Evolutionary conservation across 805 yeast genomes (phyloP).

Genomic region (Lipomyces sp.): DNA sequence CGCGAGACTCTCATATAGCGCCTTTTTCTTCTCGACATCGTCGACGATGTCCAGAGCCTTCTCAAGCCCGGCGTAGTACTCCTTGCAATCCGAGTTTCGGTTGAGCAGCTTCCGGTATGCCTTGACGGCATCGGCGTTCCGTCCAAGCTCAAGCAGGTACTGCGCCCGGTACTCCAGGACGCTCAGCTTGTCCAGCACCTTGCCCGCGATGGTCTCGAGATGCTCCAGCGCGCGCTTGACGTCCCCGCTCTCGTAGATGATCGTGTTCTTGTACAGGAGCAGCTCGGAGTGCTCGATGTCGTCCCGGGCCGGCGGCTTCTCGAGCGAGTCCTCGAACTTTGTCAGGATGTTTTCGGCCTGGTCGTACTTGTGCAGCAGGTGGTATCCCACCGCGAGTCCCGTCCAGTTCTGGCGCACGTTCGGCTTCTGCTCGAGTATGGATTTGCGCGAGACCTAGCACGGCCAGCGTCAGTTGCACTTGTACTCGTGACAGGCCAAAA

Average conservation of each 20-base stretch:
- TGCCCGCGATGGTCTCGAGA: conserved; percentile 49
- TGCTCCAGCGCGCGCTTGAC: conserved; percentile 60
- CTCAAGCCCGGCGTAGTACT: conserved; percentile 67
- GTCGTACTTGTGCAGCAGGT: conserved; percentile 61
- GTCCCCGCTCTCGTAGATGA: conserved; percentile 63
- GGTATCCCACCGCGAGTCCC: conserved; percentile 79
- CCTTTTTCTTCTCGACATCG: conserved; percentile 45
- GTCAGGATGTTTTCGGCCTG: conserved; percentile 69
- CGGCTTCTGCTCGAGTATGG: conserved; percentile 65
- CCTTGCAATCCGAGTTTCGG: conserved; percentile 78
- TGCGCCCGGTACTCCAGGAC: conserved; percentile 65
- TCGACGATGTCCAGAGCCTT: conserved; percentile 54
- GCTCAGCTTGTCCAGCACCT: conserved; percentile 57
- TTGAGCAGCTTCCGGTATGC: conserved; percentile 66
- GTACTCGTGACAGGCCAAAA: neutral
- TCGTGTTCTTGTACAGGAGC: conserved; percentile 63
- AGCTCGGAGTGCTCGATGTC: conserved; percentile 79
- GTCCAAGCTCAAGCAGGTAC: conserved; percentile 57
- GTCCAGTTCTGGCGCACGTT: conserved; percentile 92
- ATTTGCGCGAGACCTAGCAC: conserved; percentile 51
- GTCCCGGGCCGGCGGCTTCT: conserved; percentile 41
- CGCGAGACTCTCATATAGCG: conserved; percentile 62
- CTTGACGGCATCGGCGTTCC: conserved; percentile 60
- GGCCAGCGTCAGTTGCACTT: too few species aligned
- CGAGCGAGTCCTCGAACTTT: conserved; percentile 69